Evolutionary conservation across 148 eudicot genomes (phyloP).

Genomic region (Heliamphora exappendiculata): DNA sequence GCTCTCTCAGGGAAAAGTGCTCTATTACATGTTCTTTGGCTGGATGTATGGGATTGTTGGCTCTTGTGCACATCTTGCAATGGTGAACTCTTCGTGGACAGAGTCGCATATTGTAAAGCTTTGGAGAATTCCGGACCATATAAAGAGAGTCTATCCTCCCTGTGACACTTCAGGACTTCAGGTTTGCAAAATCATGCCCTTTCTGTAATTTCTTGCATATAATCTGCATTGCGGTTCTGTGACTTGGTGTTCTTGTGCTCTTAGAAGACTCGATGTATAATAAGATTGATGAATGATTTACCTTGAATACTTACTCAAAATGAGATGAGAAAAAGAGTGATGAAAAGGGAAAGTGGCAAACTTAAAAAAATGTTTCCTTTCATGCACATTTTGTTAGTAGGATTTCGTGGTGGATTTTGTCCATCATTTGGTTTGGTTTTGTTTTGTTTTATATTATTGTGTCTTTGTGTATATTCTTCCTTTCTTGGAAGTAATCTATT

Average conservation of each 20-base stretch:
- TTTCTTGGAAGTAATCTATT: not conserved
- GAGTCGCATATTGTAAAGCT: slow-evolving; percentile 74
- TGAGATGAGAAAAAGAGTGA: not conserved
- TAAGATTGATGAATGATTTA: not conserved
- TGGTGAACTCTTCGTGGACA: slow-evolving; percentile 99
- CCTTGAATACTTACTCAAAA: not conserved
- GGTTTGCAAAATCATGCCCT: slow-evolving; percentile 35
- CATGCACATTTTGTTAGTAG: too few relatives aligned
- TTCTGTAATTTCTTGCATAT: not conserved
- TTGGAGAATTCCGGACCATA: slow-evolving; percentile 75
- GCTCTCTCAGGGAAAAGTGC: slow-evolving; percentile 69
- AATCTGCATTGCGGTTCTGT: not conserved
- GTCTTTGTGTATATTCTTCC: not conserved
- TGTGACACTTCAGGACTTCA: slow-evolving; percentile 93
- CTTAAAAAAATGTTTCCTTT: too few relatives aligned
- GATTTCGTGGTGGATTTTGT: not conserved
- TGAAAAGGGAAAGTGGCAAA: not conserved
- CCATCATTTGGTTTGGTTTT: not conserved
- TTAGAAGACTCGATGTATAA: not conserved
- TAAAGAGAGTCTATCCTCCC: slow-evolving; percentile 81
- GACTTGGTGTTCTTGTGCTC: not conserved
- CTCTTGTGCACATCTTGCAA: slow-evolving; percentile 73
- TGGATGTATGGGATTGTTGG: slow-evolving; percentile 94
- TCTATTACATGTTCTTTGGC: slow-evolving; percentile 75
- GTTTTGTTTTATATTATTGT: not conserved